phyloP scores from a whole-genome alignment of 148 eudicot genomes.

The Nepenthes gracilis region DNA sequence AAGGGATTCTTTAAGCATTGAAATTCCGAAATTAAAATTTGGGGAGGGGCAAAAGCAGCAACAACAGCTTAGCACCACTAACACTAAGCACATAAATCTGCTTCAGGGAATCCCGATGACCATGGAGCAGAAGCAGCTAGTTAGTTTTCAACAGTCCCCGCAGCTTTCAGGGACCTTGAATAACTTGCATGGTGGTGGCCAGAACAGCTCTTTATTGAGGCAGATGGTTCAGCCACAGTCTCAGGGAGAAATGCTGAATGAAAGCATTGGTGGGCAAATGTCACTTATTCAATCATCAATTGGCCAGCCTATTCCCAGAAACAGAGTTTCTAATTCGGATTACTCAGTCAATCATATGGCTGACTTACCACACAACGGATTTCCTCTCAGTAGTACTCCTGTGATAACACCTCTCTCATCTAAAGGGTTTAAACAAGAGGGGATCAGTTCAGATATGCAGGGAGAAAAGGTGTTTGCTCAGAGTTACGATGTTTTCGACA shows the following conservation, averaged over 20 bases:
- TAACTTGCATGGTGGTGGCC: slow-evolving; percentile 11
- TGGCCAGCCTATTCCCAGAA: slow-evolving; percentile 17
- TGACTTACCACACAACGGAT: slow-evolving; percentile 28
- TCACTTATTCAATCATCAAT: slow-evolving; percentile 18
- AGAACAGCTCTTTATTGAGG: slow-evolving; percentile 26
- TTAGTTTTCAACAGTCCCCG: slow-evolving; percentile 9
- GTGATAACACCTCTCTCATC: not conserved
- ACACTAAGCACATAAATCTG: slow-evolving; percentile 50
- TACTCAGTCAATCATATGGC: slow-evolving; percentile 23
- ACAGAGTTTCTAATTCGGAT: slow-evolving; percentile 17
- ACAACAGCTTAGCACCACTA: slow-evolving; percentile 25
- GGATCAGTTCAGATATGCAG: not conserved
- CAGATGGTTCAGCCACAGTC: slow-evolving; percentile 47
- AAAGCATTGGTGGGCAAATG: slow-evolving; percentile 25
- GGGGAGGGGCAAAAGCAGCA: slow-evolving; percentile 47
- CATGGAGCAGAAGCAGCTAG: slow-evolving; percentile 15
- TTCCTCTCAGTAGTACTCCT: slow-evolving; percentile 16
- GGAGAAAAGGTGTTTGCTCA: slow-evolving; percentile 17
- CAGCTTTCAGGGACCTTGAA: slow-evolving; percentile 14
- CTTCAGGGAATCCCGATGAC: slow-evolving; percentile 6
- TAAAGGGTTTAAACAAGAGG: slow-evolving; percentile 2
- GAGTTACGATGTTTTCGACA: slow-evolving; percentile 49
- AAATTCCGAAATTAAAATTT: slow-evolving; percentile 39
- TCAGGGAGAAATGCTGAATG: slow-evolving; percentile 32
- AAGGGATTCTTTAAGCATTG: slow-evolving; percentile 72